A percentile compares a stretch with the other conserved stretches of the same genome.
phyloP scores from a whole-genome alignment of 2,329 filamentous ascomycete species.

The Colletotrichum orchidophilum region DNA sequence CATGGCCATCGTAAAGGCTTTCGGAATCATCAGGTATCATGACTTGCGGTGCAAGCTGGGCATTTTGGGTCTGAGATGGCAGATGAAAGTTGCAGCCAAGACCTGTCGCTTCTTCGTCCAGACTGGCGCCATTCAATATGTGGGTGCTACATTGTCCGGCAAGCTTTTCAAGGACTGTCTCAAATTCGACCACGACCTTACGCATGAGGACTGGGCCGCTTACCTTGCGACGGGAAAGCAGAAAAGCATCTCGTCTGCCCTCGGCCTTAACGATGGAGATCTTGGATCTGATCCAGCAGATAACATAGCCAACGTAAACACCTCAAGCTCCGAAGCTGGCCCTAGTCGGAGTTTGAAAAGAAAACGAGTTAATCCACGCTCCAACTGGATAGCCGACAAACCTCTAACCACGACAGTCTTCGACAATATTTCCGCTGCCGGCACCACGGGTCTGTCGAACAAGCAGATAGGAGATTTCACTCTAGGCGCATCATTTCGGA shows the following conservation, averaged over 20 bases:
- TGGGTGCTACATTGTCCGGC: conserved; percentile 63
- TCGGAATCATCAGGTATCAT: conserved; percentile 65
- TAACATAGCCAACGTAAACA: neutral
- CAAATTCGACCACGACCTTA: conserved; percentile 65
- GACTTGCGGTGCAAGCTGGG: conserved; percentile 68
- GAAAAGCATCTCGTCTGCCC: conserved; percentile 6
- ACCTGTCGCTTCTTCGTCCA: conserved; percentile 66
- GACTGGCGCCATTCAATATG: conserved; percentile 64
- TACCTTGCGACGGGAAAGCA: conserved; percentile 61
- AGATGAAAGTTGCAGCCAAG: conserved; percentile 69
- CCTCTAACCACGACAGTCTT: conserved; percentile 44
- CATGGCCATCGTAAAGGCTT: conserved; percentile 65
- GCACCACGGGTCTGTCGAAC: conserved; percentile 44
- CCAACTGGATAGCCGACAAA: conserved; percentile 44
- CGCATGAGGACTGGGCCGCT: conserved; percentile 63
- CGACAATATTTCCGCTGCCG: conserved; percentile 45
- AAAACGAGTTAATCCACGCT: neutral
- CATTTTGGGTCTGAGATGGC: conserved; percentile 62
- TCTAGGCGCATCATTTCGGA: conserved; percentile 43
- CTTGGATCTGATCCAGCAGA: neutral
- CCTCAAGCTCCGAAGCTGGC: neutral
- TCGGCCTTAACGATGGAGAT: neutral
- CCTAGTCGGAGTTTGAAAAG: neutral
- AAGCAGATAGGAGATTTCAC: conserved; percentile 42
- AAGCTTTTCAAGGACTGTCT: conserved; percentile 70